Evolutionary conservation across 768 basidiomycete genomes (phyloP).

Genomic region (Phaffia tasmanica): DNA sequence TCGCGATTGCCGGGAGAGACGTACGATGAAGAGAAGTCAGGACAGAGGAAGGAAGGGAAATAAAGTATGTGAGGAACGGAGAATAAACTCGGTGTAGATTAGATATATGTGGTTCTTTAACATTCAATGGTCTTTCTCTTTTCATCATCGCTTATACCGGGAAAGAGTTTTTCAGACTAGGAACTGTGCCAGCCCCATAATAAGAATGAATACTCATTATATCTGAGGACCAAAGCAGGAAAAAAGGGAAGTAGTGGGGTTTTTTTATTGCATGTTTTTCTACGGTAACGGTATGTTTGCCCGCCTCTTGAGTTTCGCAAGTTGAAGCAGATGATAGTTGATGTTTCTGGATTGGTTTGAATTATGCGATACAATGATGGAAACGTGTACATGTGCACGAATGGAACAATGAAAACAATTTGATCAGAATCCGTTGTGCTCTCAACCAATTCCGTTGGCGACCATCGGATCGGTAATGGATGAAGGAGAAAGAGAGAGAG

Average conservation of each 20-base stretch:
- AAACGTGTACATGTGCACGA: not conserved
- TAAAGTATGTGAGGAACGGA: constrained; percentile 7
- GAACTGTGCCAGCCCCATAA: not conserved
- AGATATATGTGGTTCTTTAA: not conserved
- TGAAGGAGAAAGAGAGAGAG: not conserved
- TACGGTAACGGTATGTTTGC: not conserved
- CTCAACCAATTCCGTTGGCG: not conserved
- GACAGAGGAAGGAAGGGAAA: constrained; percentile 6
- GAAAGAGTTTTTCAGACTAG: not conserved
- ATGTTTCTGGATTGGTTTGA: constrained; percentile 7
- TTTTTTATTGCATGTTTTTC: not conserved
- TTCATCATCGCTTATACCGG: not conserved
- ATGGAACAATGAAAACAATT: not conserved
- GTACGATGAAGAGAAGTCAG: constrained; percentile 1
- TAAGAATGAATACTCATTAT: not conserved
- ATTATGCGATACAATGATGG: too few relatives aligned
- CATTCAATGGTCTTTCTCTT: not conserved
- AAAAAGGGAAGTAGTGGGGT: not conserved
- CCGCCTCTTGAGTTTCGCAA: constrained; percentile 11
- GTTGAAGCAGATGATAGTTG: constrained; percentile 21
- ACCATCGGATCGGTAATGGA: not conserved
- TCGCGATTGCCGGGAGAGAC: not conserved
- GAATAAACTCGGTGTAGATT: not conserved
- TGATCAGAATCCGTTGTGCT: not conserved
- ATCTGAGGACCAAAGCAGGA: not conserved